Base-by-base conservation (phyloP, 116 monocot genomes). In the Thalassia testudinum region DNA sequence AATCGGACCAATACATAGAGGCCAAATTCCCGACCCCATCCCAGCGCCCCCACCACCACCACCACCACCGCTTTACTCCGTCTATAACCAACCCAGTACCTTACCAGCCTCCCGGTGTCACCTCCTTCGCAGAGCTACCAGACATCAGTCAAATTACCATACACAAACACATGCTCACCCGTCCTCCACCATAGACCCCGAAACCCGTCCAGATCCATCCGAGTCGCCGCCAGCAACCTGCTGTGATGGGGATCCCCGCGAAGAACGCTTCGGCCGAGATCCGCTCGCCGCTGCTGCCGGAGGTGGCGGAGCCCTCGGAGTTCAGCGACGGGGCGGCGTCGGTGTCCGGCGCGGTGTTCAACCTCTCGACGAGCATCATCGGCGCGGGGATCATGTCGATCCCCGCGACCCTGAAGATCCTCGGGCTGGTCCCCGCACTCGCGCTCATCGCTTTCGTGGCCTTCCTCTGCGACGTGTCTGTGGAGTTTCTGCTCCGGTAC, bases 301-400 rank as follows among this genome's bases (percentile, higher is more conserved):
- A 45, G 4, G 45, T n/a, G 4, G 45, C 45, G 19, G 18, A 3
- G 45, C 14, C 12, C 16, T 17, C 47, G 50, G 51, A 14, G 52
- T 10, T 19, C 53, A 10, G 26, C 24, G 34, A 26, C 42, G 62
- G 62, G 24, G 72, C 61, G 13, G 68, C 95, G 4, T 79, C 86
- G 38, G 66, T 82, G 26, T 64, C 77, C 6, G 61, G 89, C 57
- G 97, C 85, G 28, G 89, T 97, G 49, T 89, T 89, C 75, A 97
- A 97, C 70, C 64, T 97, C 25, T 79, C 97, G 7, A 89, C 89
- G 1, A 82, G 75, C 89, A 89, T 97, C 40, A 56, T 97, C 49
- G 97, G 97, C 22, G 90, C 85, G n/a, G 97, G 97, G 18, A 97
- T 97, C 67, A 97, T 97, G 97, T 97, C 97, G 27, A 77, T 97